Conservation (phyloP, 345 rosid genomes). For the Pugionium dolabratum region DNA sequence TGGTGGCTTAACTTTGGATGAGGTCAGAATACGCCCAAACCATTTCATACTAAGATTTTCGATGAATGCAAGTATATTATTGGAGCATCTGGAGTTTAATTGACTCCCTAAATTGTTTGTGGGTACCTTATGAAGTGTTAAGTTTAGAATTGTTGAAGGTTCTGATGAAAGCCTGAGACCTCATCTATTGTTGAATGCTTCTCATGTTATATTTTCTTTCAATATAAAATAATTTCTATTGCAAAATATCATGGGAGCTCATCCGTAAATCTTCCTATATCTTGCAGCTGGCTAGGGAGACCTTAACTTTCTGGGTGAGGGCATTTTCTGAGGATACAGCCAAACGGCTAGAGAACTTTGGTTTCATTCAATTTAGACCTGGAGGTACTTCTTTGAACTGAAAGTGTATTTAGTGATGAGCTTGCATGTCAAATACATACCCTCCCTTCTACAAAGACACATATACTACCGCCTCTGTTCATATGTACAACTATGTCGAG, state of each 20-base stretch:
- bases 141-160: not conserved
- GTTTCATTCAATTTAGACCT: slow-evolving; percentile 94
- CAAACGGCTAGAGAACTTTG: slow-evolving; percentile 94
- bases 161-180: slow-evolving; percentile 10
- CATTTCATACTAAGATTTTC: slow-evolving; percentile 5
- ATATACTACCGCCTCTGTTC: slow-evolving; percentile 8
- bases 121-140: not conserved
- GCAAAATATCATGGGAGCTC: slow-evolving; percentile 7
- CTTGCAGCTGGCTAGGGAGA: slow-evolving; percentile 88
- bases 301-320: slow-evolving; percentile 95
- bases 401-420: slow-evolving; percentile 21
- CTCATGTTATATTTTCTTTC: slow-evolving; percentile 7
- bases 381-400: slow-evolving; percentile 67
- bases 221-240: slow-evolving; percentile 9
- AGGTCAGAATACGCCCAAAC: slow-evolving; percentile 55
- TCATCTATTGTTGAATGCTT: slow-evolving; percentile 19
- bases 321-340: slow-evolving; percentile 99
- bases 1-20: slow-evolving; percentile 91
- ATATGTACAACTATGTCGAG: slow-evolving; percentile 10
- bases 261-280: slow-evolving; percentile 10
- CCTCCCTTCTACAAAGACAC: slow-evolving; percentile 3
- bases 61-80: slow-evolving; percentile 8
- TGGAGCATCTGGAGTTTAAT: not conserved
- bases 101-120: not conserved
- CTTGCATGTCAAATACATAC: slow-evolving; percentile 13